Conservation (phyloP, 192 early-diverging fungal species). For the Coemansia furcata region DNA sequence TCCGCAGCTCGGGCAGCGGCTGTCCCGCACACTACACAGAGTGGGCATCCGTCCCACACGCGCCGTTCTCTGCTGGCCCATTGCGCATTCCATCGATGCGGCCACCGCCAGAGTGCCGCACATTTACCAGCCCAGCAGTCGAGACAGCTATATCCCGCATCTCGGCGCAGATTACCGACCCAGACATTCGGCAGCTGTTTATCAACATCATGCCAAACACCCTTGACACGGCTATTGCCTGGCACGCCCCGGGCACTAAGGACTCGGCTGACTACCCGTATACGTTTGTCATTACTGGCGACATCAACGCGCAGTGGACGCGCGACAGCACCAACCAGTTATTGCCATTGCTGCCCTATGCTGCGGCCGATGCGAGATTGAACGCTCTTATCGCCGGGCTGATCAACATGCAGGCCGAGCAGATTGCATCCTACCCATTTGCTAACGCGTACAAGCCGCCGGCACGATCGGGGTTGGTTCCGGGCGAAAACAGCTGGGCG, state of each 20-base stretch:
- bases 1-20: conserved; percentile 33
- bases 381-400: conserved; percentile 50
- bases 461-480: conserved; percentile 23
- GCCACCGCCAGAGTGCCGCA: conserved; percentile 45
- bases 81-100: conserved; percentile 41
- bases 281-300: conserved; percentile 67
- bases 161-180: conserved; percentile 34
- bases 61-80: conserved; percentile 19
- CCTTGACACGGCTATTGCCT: conserved; percentile 62
- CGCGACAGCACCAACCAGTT: conserved; percentile 68
- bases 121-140: conserved; percentile 48
- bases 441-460: conserved; percentile 62
- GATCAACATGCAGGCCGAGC: conserved; percentile 55
- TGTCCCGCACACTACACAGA: conserved; percentile 35
- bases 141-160: conserved; percentile 37
- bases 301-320: conserved; percentile 71
- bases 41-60: conserved; percentile 22
- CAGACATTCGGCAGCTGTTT: conserved; percentile 55
- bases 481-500: conserved; percentile 24
- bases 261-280: conserved; percentile 24
- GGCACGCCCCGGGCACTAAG: conserved; percentile 21
- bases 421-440: conserved; percentile 41
- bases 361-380: conserved; percentile 26
- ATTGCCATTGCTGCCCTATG: conserved; percentile 50
- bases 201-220: conserved; percentile 64